phyloP scores from a whole-genome alignment of 2,329 filamentous ascomycete species.

The Fusarium agapanthi region DNA sequence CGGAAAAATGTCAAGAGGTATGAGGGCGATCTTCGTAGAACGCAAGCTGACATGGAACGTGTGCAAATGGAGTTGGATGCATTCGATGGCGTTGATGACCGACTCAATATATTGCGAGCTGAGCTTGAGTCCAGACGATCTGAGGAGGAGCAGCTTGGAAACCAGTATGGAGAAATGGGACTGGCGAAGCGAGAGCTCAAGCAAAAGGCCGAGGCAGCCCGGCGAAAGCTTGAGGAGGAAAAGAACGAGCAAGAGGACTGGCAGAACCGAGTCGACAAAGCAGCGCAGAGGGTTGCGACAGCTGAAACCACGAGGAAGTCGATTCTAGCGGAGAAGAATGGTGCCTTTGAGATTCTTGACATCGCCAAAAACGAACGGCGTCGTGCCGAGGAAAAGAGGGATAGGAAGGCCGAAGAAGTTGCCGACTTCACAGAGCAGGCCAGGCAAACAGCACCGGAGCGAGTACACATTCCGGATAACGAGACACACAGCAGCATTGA shows the following conservation, averaged over 20 bases:
- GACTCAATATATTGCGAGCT: slow-evolving; percentile 65
- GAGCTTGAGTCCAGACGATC: slow-evolving; percentile 65
- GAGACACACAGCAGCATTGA: slow-evolving; percentile 68
- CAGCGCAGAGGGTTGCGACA: slow-evolving; percentile 60
- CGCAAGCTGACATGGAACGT: slow-evolving; percentile 65
- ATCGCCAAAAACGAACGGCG: slow-evolving; percentile 56
- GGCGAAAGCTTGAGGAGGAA: slow-evolving; percentile 46
- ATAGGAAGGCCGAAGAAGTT: slow-evolving; percentile 58
- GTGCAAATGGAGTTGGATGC: slow-evolving; percentile 68
- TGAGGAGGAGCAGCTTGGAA: slow-evolving; percentile 59
- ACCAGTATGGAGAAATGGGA: slow-evolving; percentile 62
- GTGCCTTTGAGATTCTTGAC: slow-evolving; percentile 61
- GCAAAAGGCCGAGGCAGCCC: slow-evolving; percentile 52
- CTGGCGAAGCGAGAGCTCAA: slow-evolving; percentile 61
- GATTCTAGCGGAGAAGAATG: slow-evolving; percentile 69
- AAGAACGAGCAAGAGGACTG: slow-evolving; percentile 51
- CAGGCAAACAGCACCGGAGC: slow-evolving; percentile 57
- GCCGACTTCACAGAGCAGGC: slow-evolving; percentile 65
- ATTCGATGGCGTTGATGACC: slow-evolving; percentile 73
- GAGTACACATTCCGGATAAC: slow-evolving; percentile 70
- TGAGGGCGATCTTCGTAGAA: slow-evolving; percentile 63
- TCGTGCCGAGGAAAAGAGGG: slow-evolving; percentile 56
- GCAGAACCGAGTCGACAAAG: slow-evolving; percentile 62
- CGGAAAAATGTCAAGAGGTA: slow-evolving; percentile 50
- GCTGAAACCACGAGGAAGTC: slow-evolving; percentile 59